Evolutionary conservation across 2,329 filamentous ascomycete species (phyloP).

Genomic region (Ascosphaera aggregata): DNA sequence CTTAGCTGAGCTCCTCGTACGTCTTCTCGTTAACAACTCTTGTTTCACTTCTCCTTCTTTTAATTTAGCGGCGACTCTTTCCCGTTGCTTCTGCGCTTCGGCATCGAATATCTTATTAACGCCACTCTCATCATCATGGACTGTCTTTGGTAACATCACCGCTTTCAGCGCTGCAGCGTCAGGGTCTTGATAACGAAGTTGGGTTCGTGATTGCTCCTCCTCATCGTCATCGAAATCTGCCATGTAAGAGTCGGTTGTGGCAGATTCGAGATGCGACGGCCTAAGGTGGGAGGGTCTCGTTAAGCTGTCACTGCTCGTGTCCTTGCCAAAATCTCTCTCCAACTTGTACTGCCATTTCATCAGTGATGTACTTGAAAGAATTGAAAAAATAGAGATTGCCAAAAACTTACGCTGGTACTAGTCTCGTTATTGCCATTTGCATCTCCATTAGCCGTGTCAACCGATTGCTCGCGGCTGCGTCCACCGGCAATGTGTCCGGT

Average conservation of each 20-base stretch:
- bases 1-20: neutral
- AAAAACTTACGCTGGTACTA: neutral
- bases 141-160: constrained; percentile 14
- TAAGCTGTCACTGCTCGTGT: constrained; percentile 9
- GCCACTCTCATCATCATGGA: neutral
- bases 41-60: neutral
- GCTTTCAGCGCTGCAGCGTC: constrained; percentile 33
- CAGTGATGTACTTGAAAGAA: neutral
- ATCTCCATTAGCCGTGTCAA: constrained; percentile 23
- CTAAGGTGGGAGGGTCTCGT: neutral
- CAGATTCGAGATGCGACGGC: neutral
- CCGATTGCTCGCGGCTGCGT: constrained; percentile 24
- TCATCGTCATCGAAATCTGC: constrained; percentile 7
- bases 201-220: constrained; percentile 12
- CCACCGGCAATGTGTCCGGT: constrained; percentile 4
- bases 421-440: constrained; percentile 10
- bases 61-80: neutral
- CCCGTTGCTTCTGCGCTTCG: neutral
- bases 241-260: constrained; percentile 2
- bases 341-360: constrained; percentile 7
- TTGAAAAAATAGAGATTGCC: neutral
- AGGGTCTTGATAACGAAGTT: constrained; percentile 25
- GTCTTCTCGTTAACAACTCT: neutral
- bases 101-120: neutral
- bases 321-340: constrained; percentile 7